phyloP scores from a whole-genome alignment of 495 filamentous ascomycete genomes.

The Trichocladium uniseriatum region DNA sequence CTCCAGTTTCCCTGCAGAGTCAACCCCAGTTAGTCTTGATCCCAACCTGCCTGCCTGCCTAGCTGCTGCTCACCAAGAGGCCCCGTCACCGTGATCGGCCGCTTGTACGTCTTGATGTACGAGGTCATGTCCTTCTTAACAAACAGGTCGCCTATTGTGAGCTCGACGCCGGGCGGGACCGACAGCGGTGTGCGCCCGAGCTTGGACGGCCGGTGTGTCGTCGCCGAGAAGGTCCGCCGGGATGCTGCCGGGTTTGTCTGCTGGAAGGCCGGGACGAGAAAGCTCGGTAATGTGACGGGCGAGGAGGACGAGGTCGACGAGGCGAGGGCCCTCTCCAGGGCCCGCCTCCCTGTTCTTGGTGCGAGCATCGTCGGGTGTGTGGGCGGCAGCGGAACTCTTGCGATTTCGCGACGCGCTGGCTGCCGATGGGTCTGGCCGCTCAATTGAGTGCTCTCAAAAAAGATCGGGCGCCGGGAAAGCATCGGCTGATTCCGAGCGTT shows the following conservation, averaged over 20 bases:
- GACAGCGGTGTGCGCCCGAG: conserved; percentile 74
- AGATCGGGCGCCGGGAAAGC: conserved; percentile 1
- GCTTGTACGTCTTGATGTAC: conserved; percentile 44
- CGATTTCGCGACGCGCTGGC: conserved; percentile 8
- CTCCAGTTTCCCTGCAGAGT: conserved; percentile 52
- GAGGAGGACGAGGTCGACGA: conserved; percentile 24
- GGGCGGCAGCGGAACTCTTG: conserved; percentile 7
- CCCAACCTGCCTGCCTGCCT: neutral
- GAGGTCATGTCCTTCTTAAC: conserved; percentile 42
- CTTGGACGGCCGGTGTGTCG: conserved; percentile 58
- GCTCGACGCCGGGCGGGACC: conserved; percentile 71
- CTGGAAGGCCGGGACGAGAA: conserved; percentile 68
- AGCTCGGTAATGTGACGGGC: conserved; percentile 48
- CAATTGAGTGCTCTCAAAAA: conserved; percentile 5
- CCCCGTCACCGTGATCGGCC: conserved; percentile 60
- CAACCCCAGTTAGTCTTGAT: conserved; percentile 1
- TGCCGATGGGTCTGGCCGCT: neutral
- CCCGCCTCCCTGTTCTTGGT: conserved; percentile 34
- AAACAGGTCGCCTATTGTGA: conserved; percentile 54
- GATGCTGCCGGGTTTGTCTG: conserved; percentile 5
- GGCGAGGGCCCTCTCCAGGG: conserved; percentile 31
- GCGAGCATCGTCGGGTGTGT: conserved; percentile 37
- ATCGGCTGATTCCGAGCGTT: neutral
- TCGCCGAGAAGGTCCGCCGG: conserved; percentile 61
- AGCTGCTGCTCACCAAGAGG: conserved; percentile 53